phyloP scores from a whole-genome alignment of 202 grass and related monocot species.

The Hordeum pubiflorum region DNA sequence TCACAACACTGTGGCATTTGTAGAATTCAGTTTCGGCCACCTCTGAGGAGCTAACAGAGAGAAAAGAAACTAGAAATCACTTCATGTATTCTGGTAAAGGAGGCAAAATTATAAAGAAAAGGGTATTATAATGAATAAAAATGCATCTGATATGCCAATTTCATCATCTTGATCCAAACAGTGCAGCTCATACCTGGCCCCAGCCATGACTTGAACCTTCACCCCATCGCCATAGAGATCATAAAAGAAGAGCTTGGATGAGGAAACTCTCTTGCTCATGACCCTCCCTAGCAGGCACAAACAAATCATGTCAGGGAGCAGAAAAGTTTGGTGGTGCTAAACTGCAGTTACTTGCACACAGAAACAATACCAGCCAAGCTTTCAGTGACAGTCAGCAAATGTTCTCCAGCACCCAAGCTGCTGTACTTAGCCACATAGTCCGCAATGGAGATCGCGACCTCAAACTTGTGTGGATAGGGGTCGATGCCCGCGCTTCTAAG shows the following conservation, averaged over 20 bases:
- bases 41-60: conserved; percentile 35
- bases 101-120: not conserved
- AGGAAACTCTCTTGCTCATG: conserved; percentile 61
- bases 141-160: not conserved
- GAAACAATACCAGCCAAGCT: conserved; percentile 37
- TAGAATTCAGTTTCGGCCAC: conserved; percentile 67
- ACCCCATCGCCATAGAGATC: conserved; percentile 42
- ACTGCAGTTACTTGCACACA: too few species aligned
- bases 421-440: conserved; percentile 47
- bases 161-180: not conserved
- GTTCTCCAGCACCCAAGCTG: conserved; percentile 35
- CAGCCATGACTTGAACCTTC: conserved; percentile 56
- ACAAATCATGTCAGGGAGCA: not conserved
- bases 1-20: conserved; percentile 55
- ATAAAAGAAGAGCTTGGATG: conserved; percentile 63
- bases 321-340: not conserved
- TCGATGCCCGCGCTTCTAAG: conserved; percentile 36
- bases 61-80: not conserved
- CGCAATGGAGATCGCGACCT: conserved; percentile 22
- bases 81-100: not conserved
- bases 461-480: conserved; percentile 47
- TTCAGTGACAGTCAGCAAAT: conserved; percentile 20
- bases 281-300: conserved; percentile 39
- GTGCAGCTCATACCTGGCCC: conserved; percentile 31
- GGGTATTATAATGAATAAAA: not conserved